Percentiles rank a stretch among this genome's conserved stretches.
phyloP scores from a whole-genome alignment of 495 filamentous ascomycete genomes.

The Aspergillus indologenus region DNA sequence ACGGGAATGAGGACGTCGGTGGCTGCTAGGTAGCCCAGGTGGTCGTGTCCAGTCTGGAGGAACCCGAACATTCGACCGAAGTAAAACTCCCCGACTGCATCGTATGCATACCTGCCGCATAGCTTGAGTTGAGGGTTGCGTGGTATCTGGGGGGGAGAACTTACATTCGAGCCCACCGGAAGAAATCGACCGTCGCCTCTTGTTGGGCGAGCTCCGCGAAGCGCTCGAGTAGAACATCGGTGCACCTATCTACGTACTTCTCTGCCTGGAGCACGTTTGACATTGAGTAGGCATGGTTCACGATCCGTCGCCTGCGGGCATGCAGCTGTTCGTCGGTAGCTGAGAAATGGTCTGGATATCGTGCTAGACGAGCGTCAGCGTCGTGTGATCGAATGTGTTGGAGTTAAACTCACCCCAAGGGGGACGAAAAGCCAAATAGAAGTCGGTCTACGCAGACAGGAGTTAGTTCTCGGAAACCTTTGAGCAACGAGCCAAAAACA shows the following conservation, averaged over 20 bases:
- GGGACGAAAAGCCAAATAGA: constrained; percentile 18
- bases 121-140: neutral
- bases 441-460: constrained; percentile 10
- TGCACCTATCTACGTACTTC: constrained; percentile 26
- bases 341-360: constrained; percentile 22
- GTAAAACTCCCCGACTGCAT: constrained; percentile 38
- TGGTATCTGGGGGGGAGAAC: neutral
- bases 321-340: constrained; percentile 26
- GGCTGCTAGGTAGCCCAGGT: constrained; percentile 20
- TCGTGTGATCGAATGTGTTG: neutral
- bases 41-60: constrained; percentile 20
- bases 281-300: constrained; percentile 32
- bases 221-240: constrained; percentile 20
- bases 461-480: too few species aligned
- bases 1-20: constrained; percentile 26
- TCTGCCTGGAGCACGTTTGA: constrained; percentile 30
- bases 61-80: constrained; percentile 39
- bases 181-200: constrained; percentile 22
- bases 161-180: constrained; percentile 19
- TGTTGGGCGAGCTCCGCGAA: constrained; percentile 23
- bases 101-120: constrained; percentile 31
- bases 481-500: too few species aligned
- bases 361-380: constrained; percentile 4
- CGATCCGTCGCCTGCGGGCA: constrained; percentile 28
- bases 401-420: constrained; percentile 14